Evolutionary conservation across 257 asterid species (phyloP), one percentile per base, ranked within the genome.

Genomic region (Solanum ossicruentum): DNA sequence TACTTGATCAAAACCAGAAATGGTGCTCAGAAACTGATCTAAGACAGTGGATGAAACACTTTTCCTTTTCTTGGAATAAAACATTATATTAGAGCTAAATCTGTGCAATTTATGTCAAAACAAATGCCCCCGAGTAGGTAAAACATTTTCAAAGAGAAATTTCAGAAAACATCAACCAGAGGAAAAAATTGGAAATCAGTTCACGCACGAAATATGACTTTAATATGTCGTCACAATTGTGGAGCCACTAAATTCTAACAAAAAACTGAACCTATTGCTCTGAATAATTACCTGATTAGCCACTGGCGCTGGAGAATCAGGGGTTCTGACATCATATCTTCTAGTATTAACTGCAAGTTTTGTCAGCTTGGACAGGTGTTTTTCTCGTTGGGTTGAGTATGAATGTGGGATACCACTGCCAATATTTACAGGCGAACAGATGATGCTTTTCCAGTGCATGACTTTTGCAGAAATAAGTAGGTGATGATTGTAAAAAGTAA

Each of bases 331-430:
- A 87, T 95, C 98, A 81, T 87, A 94, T 87, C 97, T 94, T 84
- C 92, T 85, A 90, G 84, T 92, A 87, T 93, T 90, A 75, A 97
- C 96, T 69, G 94, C 94, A 88, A 97, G 98, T 86, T 91, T 97
- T 63, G 99, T 90, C 88, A 97, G 94, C 91, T 91, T 93, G 55
- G 89, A 41, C 12, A 91, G 80, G 86, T 89, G 92, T 88, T 86
- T 95, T 43, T 95, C 99, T 49, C 98, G 98, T 85, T 85, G 92
- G 1, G 94, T 91, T 61, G 98, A 89, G 89, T 84, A 92, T 23
- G 99, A 92, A 83, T 90, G 97, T 63, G 99, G 87, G 47, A 92
- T 57, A 82, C 98, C 98, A 61, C 99, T 97, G 98, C 84, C 70
- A 69, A 83, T 79, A 55, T 55, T 75, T 77, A 36, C 82, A 88